Evolutionary conservation across 139 green algal species (phyloP).

Genomic region (Chlorella sp.): DNA sequence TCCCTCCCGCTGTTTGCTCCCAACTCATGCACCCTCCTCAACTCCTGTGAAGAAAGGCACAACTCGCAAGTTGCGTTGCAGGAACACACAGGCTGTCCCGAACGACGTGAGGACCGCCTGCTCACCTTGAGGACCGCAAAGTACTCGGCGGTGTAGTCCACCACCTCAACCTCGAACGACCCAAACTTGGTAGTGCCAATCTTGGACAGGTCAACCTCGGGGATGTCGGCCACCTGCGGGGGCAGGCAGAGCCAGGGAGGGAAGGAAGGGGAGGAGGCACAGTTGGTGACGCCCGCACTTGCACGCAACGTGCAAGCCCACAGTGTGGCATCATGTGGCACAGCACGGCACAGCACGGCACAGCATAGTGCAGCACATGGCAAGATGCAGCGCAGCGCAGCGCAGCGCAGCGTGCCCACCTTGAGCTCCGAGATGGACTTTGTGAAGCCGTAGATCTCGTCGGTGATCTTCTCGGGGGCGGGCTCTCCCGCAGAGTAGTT

Average conservation of each 20-base stretch:
- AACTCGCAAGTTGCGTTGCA: too few relatives aligned
- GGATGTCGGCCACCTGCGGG: constrained; percentile 86
- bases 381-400: too few relatives aligned
- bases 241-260: background rate
- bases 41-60: too few relatives aligned
- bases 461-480: constrained; percentile 97
- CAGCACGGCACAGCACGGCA: background rate
- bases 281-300: too few relatives aligned
- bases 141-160: constrained; percentile 95
- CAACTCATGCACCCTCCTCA: too few relatives aligned
- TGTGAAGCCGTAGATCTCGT: constrained; percentile 97
- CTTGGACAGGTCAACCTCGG: constrained; percentile 93
- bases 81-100: too few relatives aligned
- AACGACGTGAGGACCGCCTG: too few relatives aligned
- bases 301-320: too few relatives aligned
- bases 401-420: constrained; percentile 6
- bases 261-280: background rate
- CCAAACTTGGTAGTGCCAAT: constrained; percentile 83
- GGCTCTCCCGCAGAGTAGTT: constrained; percentile 97
- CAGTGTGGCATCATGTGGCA: too few relatives aligned
- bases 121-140: constrained; percentile 76
- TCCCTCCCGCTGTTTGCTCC: too few relatives aligned
- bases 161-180: constrained; percentile 96
- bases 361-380: background rate
- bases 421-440: constrained; percentile 82